Evolutionary conservation across 495 filamentous ascomycete species (phyloP).

Genomic region (Jackrogersella multiformis): DNA sequence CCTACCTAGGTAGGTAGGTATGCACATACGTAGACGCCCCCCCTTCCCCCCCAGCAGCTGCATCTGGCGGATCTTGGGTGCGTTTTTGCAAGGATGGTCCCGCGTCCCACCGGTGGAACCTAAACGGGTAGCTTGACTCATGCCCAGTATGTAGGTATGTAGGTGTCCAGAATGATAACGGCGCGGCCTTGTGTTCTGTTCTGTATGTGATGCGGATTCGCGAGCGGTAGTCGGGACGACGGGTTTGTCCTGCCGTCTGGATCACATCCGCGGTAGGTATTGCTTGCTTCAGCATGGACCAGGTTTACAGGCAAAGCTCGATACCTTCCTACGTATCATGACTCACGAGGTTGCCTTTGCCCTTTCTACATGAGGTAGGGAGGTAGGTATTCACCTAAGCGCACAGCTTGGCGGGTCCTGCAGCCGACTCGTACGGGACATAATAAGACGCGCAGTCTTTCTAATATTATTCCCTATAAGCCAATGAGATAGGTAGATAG

Average conservation of each 20-base stretch:
- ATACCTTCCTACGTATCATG: constrained; percentile 24
- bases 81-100: constrained; percentile 20
- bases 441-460: constrained; percentile 6
- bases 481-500: constrained; percentile 24
- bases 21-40: constrained; percentile 1
- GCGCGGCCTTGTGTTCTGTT: neutral
- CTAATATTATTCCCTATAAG: constrained; percentile 24
- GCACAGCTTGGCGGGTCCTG: constrained; percentile 23
- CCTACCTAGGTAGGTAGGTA: neutral
- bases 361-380: constrained; percentile 17
- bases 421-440: constrained; percentile 1
- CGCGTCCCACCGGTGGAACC: constrained; percentile 19
- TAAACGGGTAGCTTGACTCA: constrained; percentile 1
- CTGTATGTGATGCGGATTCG: neutral
- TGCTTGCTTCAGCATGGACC: no score
- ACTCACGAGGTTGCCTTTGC: no score
- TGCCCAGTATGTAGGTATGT: neutral
- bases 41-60: no score
- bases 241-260: no score
- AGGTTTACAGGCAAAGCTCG: neutral
- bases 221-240: no score
- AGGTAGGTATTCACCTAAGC: constrained; percentile 17
- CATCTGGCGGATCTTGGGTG: constrained; percentile 34
- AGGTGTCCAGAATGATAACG: neutral
- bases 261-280: no score